Base-by-base conservation (phyloP, 257 asterid genomes). In the Ilex asprella region DNA sequence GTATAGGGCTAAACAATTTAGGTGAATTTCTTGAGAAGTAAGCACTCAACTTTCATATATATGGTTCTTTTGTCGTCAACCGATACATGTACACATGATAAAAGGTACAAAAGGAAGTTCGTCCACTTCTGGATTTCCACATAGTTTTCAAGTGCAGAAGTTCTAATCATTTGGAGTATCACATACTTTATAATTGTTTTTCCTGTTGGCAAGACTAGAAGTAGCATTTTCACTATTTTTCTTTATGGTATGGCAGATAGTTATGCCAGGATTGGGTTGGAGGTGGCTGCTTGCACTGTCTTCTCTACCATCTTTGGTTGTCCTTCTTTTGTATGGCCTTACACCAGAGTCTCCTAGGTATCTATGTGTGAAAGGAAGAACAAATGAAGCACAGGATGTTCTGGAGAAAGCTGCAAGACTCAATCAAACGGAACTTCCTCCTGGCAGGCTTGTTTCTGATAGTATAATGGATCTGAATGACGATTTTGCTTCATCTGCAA, bases 211-310 rank as follows among this genome's bases (percentile, higher is more conserved):
- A 21, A 21, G 27, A 21, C 27, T 21, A 21, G 27, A 21, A 21
- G 27, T 21, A 21, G 1, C 0, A 21, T 21, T 21, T 21, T 21
- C 27, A 21, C 27, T 50, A 14, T 41, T 14, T 50, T 50, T 11
- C 21, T 2, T 50, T 4, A 6, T 50, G 55, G 12, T 41, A 4
- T 50, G 14, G 41, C 75, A 87, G 96, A 72, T 83, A 47, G 44
- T 83, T 51, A 76, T 87, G 85, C 91, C 94, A 31, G 73, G 67
- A 50, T 64, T 85, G 32, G 89, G 94, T 65, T 87, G 96, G 96
- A 85, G 96, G 61, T 87, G 94, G 94, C 73, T 87, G 72, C 88
- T 87, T 70, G 81, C 73, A 15, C 67, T 87, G 59, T 87, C 94
- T 39, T 85, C 96, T 7, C 54, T 76, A 46, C 91, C 96, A 57